A percentile compares a stretch with the other conserved stretches of the same genome.
phyloP scores from a whole-genome alignment of 2,329 filamentous ascomycete species.

The Aspergillus pseudoviridinutans region DNA sequence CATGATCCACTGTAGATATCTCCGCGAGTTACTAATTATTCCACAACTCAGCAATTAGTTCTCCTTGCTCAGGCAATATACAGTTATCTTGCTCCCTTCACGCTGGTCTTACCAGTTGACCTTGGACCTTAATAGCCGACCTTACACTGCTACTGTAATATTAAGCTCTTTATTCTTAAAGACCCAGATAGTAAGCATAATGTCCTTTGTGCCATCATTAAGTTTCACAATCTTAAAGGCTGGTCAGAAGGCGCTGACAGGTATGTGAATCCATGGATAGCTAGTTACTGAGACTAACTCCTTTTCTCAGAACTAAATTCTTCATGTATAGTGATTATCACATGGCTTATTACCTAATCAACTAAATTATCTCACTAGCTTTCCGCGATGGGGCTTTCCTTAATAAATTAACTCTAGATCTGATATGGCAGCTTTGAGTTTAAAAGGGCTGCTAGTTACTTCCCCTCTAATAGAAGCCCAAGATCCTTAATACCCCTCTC shows the following conservation, averaged over 20 bases:
- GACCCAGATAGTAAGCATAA: conserved; percentile 19
- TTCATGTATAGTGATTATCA: conserved; percentile 27
- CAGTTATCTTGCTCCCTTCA: no score
- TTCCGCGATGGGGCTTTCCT: conserved; percentile 22
- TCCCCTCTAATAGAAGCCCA: conserved; percentile 18
- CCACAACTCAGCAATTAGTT: no score
- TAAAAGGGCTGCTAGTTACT: conserved; percentile 15
- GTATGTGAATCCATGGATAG: conserved; percentile 13
- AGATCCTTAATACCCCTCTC: conserved; percentile 21
- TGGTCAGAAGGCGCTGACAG: conserved; percentile 21
- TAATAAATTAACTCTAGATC: conserved; percentile 22
- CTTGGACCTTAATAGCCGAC: no score
- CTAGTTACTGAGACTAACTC: background rate
- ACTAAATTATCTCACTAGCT: conserved; percentile 22
- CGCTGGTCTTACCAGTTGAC: no score
- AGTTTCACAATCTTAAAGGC: conserved; percentile 27
- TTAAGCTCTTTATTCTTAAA: conserved; percentile 23
- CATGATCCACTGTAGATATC: no score
- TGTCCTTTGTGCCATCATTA: conserved; percentile 23
- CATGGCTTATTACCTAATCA: conserved; percentile 24
- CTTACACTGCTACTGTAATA: conserved; percentile 17
- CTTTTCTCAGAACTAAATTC: conserved; percentile 24
- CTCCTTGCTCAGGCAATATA: no score
- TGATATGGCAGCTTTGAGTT: conserved; percentile 23
- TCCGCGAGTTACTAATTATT: no score